Evolutionary conservation across 805 yeast species (phyloP).

Genomic region (Wickerhamomyces chaumierensis): DNA sequence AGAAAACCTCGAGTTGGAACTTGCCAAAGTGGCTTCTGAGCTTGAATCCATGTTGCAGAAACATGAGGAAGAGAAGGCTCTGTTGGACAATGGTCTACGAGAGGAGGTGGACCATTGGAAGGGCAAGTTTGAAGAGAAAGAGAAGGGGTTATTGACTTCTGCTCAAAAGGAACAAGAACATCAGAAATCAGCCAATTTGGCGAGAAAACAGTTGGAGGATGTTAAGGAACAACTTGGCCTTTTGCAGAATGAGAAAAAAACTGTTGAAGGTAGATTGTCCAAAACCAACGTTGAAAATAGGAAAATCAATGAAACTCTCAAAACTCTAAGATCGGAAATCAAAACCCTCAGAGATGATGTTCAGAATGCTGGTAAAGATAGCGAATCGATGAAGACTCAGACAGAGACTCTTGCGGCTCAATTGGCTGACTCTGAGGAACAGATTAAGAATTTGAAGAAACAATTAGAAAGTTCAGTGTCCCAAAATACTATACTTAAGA

Average conservation of each 20-base stretch:
- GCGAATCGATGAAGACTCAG: not conserved
- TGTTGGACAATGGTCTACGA: not conserved
- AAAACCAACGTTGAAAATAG: not conserved
- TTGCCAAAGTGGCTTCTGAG: not conserved
- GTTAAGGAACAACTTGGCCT: conserved; percentile 1
- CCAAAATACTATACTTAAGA: not conserved
- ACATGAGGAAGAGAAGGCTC: not conserved
- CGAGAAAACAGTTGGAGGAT: not conserved
- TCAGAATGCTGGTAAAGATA: not conserved
- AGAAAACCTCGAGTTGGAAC: conserved; percentile 4
- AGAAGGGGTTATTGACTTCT: not conserved
- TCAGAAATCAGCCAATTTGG: not conserved
- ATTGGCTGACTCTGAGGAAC: not conserved
- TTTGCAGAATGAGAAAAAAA: conserved; percentile 1
- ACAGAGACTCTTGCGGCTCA: not conserved
- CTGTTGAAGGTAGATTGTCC: not conserved
- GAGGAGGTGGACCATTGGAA: not conserved
- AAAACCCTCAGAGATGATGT: not conserved
- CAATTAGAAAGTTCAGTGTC: not conserved
- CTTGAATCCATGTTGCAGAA: not conserved
- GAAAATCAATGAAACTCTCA: not conserved
- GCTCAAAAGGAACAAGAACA: not conserved
- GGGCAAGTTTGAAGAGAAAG: not conserved
- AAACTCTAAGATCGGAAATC: not conserved
- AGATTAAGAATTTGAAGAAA: not conserved